Conservation (phyloP, 225 moss, liverwort and hornwort genomes). For the Polytrichum formosum region DNA sequence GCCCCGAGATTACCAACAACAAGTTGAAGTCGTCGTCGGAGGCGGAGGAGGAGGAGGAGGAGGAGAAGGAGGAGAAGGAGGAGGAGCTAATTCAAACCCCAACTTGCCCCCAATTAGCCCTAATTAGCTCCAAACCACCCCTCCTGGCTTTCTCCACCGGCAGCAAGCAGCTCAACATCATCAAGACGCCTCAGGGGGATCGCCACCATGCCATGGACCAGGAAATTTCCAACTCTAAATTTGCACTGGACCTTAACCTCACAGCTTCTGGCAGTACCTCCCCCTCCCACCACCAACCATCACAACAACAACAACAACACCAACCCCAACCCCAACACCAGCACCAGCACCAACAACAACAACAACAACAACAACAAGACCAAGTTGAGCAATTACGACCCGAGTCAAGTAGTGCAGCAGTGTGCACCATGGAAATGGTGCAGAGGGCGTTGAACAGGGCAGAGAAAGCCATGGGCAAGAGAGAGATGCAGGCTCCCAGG, state of each 20-base stretch:
- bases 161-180: constrained; percentile 37
- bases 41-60: constrained; percentile 24
- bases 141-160: constrained; percentile 41
- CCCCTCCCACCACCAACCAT: constrained; percentile 18
- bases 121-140: constrained; percentile 1
- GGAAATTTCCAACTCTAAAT: constrained; percentile 15
- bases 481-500: constrained; percentile 18
- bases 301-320: constrained; percentile 9
- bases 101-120: too few species aligned
- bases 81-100: too few species aligned
- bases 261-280: constrained; percentile 13
- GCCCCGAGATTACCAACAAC: constrained; percentile 35
- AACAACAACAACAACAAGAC: constrained; percentile 2
- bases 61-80: constrained; percentile 10
- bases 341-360: too few species aligned
- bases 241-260: constrained; percentile 48
- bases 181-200: not conserved
- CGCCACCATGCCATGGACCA: constrained; percentile 16
- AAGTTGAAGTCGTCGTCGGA: constrained; percentile 39
- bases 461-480: constrained; percentile 37
- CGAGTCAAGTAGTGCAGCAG: not conserved
- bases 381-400: not conserved
- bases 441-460: constrained; percentile 42
- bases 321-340: constrained; percentile 14
- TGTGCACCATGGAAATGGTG: constrained; percentile 65